These are phyloP conservation scores for Colletotrichum sp. DNA, from an alignment of 2,329 filamentous ascomycete species.

Conservation along the genomic window DNA sequence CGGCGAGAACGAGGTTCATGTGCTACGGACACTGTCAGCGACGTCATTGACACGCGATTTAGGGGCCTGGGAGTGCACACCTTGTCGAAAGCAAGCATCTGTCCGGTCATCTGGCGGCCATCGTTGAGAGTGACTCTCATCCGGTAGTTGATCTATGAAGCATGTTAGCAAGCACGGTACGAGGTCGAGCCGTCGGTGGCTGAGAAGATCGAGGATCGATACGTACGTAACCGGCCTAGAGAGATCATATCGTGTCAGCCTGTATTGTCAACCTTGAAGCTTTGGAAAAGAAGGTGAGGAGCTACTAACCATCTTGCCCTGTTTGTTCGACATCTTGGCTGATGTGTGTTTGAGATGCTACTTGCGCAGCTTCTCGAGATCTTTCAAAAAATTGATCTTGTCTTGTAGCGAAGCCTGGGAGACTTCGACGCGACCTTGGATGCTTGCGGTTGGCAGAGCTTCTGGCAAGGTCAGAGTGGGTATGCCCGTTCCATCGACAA, in stretches of 20 bases:
- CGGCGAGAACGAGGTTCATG: conserved; percentile 98
- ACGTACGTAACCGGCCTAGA: conserved; percentile 76
- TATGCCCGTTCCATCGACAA: conserved; percentile 33
- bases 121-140: conserved; percentile 97
- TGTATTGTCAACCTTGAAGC: conserved; percentile 56
- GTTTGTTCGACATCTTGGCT: conserved; percentile 81
- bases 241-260: conserved; percentile 61
- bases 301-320: conserved; percentile 96
- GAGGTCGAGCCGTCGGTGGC: neutral
- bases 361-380: conserved; percentile 34
- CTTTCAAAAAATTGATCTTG: conserved; percentile 50
- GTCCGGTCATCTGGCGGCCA: conserved; percentile 93
- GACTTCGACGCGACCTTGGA: conserved; percentile 46
- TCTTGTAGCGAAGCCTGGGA: conserved; percentile 36
- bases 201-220: conserved; percentile 2
- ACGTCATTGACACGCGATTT: neutral
- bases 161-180: neutral
- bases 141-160: conserved; percentile 93
- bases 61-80: conserved; percentile 47
- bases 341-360: conserved; percentile 33
- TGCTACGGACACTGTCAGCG: conserved; percentile 61
- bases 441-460: conserved; percentile 42
- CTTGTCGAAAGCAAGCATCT: conserved; percentile 99
- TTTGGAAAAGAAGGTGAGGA: conserved; percentile 38
- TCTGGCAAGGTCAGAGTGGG: conserved; percentile 42